phyloP scores from a whole-genome alignment of 1,139 yeast species.

The Waltiozyma solani region DNA sequence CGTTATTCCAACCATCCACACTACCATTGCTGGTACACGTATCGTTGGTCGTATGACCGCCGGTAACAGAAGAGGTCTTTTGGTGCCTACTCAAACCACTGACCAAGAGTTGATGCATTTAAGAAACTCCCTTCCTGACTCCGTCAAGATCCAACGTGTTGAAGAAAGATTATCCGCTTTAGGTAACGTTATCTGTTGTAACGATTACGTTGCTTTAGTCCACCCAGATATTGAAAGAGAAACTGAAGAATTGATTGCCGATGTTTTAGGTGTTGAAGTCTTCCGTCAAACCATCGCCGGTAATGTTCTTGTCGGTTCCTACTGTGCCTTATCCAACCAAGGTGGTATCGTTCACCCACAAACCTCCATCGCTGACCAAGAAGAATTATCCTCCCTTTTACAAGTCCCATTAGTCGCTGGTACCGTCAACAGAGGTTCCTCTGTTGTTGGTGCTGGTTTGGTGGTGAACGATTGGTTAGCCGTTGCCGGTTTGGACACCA shows the following conservation, averaged over 20 bases:
- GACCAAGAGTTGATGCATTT: constrained; percentile 98
- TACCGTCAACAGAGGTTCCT: constrained; percentile 94
- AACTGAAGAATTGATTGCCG: constrained; percentile 97
- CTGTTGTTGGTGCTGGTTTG: constrained; percentile 98
- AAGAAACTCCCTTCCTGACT: constrained; percentile 94
- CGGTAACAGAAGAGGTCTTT: constrained; percentile 94
- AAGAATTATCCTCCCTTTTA: constrained; percentile 86
- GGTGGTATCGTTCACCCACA: constrained; percentile 99
- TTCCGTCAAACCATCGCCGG: constrained; percentile 99
- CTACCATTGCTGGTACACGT: constrained; percentile 97
- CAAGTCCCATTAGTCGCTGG: constrained; percentile 99
- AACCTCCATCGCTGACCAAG: constrained; percentile 95
- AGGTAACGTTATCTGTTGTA: constrained; percentile 97
- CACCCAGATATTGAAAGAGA: constrained; percentile 99
- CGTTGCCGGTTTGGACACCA: constrained; percentile 93
- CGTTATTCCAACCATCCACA: constrained; percentile 90
- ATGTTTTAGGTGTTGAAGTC: constrained; percentile 97
- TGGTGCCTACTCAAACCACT: constrained; percentile 97
- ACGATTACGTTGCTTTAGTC: constrained; percentile 96
- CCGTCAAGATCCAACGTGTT: constrained; percentile 92
- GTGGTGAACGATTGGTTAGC: constrained; percentile 98
- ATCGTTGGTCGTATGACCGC: constrained; percentile 98
- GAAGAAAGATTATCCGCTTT: constrained; percentile 95
- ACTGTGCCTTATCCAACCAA: constrained; percentile 90
- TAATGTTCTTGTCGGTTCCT: constrained; percentile 93